Percentiles rank a stretch among this genome's conserved stretches.
Evolutionary conservation across 116 monocot species (phyloP).

Genomic region (Iris pallida): DNA sequence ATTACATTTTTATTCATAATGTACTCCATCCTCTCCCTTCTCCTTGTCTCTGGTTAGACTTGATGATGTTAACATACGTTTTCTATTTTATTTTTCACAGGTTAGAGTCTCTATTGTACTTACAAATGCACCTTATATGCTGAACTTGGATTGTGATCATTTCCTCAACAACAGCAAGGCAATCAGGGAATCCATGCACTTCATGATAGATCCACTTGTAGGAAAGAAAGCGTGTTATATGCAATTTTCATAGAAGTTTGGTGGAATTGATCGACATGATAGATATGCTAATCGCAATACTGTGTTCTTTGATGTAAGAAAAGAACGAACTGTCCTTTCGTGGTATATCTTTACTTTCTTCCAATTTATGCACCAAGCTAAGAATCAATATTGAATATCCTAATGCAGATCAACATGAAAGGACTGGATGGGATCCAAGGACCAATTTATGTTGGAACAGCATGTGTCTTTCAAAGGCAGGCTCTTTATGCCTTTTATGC

Average conservation of each 20-base stretch:
- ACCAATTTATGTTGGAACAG: conserved; percentile 50
- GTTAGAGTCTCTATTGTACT: conserved; percentile 60
- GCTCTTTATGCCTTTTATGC: conserved; percentile 43
- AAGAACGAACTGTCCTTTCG: neutral
- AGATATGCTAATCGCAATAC: conserved; percentile 61
- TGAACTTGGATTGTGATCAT: conserved; percentile 69
- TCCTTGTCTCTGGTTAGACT: neutral
- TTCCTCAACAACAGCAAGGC: conserved; percentile 70
- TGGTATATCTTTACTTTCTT: neutral
- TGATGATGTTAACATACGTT: neutral
- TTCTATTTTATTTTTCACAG: conserved; percentile 12
- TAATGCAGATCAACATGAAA: conserved; percentile 44
- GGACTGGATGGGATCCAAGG: conserved; percentile 53
- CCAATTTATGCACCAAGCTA: neutral
- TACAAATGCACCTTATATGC: conserved; percentile 52
- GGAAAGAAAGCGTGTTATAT: conserved; percentile 61
- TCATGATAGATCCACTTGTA: conserved; percentile 58
- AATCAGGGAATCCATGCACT: conserved; percentile 54
- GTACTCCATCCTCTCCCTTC: no score
- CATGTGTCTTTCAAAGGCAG: conserved; percentile 41
- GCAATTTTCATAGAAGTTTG: conserved; percentile 63
- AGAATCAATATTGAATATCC: neutral
- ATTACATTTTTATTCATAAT: neutral
- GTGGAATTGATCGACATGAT: conserved; percentile 61
- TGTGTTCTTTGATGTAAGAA: conserved; percentile 67